Evolutionary conservation across 78 protist species (phyloP).

Genomic region (Speleostelium caveatum): DNA sequence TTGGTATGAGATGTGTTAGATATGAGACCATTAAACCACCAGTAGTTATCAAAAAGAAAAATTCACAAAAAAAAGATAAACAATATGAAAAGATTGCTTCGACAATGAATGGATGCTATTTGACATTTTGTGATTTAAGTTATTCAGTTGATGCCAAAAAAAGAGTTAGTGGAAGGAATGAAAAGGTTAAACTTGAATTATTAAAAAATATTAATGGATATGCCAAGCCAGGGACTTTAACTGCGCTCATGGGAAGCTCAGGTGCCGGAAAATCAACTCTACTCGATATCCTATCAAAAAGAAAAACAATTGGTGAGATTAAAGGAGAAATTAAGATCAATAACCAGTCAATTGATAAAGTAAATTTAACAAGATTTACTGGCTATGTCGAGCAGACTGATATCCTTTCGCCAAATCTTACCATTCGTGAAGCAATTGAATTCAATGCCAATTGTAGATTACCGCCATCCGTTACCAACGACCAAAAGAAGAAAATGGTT

Average conservation of each 20-base stretch:
- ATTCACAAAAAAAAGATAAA: conserved; percentile 48
- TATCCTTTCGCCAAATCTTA: conserved; percentile 10
- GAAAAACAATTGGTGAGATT: conserved; percentile 84
- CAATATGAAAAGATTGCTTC: conserved; percentile 34
- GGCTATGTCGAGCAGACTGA: conserved; percentile 40
- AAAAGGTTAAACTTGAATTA: conserved; percentile 27
- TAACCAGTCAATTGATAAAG: neutral
- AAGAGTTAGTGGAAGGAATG: conserved; percentile 31
- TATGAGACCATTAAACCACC: too few relatives aligned
- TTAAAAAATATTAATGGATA: conserved; percentile 72
- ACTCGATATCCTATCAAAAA: conserved; percentile 82
- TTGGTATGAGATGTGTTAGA: too few relatives aligned
- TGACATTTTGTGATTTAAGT: conserved; percentile 60
- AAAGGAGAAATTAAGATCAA: conserved; percentile 9
- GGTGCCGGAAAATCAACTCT: conserved; percentile 85
- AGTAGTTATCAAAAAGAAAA: too few relatives aligned
- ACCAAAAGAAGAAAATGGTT: neutral
- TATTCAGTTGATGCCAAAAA: conserved; percentile 20
- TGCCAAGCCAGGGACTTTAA: conserved; percentile 51
- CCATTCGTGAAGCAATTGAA: conserved; percentile 41
- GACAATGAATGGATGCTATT: conserved; percentile 50
- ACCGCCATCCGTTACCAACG: neutral
- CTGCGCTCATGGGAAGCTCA: conserved; percentile 79
- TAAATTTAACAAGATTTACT: conserved; percentile 23
- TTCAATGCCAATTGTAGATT: conserved; percentile 50